Base-by-base conservation (phyloP, 2,329 filamentous ascomycete genomes). In the Penicillium rolfsii region DNA sequence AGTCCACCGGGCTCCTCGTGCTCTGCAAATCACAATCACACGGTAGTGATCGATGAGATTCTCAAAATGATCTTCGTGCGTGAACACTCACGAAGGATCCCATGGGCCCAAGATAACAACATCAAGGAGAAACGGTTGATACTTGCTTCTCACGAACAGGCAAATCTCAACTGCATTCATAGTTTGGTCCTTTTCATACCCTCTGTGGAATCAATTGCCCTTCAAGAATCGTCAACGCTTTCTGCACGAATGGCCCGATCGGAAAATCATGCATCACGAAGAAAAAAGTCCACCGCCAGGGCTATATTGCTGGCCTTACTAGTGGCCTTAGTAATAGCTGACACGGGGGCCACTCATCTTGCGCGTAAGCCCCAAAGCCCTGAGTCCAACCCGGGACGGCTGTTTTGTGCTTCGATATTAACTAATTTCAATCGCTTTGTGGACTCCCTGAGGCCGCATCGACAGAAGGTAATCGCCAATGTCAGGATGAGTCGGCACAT, bases 221-320 rank as follows among this genome's bases (percentile, higher is more conserved):
- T 0, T 74, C 74, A 24, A 71, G 67, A 12, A 74, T 55, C 2
- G 71, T 75, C 59, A 76, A 66, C 2, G 64, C 67, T 50, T 75
- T 75, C 58, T 76, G 71, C 71, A 74, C 74, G 55, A 76, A 52
- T 49, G 69, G 65, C 12, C 73, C 71, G 36, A 75, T 74, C 0
- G 69, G 70, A 43, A 73, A 74, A 50, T 72, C 62, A 52, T 71
- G 69, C 9, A 70, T 73, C 1, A 46, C 64, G 57, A 59, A 68
- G 56, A 71, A 71, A 52, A 52, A 73, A 74, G 56, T 75, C 71
- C 2, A 69, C 70, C 55, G 74, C 67, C 36, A 75, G 58, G 0
- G 71, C 68, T 16, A 75, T 52, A 55, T 69, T 69, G 1, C 73
- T 72, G 2, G 70, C 64, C 58, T 76, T 75, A 1, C 71, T 64